These are phyloP conservation scores for Eutrema salsugineum DNA, from an alignment of 441 rosid genomes.

Conservation along the genomic window DNA sequence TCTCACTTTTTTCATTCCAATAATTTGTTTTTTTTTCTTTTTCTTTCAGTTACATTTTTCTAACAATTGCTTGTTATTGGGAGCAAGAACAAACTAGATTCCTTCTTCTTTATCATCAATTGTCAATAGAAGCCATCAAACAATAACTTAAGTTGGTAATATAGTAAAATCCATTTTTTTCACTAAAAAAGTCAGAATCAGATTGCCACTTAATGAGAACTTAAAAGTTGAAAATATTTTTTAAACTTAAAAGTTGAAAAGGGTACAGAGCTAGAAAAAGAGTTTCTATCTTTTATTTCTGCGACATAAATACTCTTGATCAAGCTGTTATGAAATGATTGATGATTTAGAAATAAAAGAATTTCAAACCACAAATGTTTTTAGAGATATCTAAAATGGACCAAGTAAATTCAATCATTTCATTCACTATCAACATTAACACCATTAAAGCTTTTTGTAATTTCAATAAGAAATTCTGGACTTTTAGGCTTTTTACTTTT, in stretches of 20 bases:
- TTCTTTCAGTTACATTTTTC: slow-evolving; percentile 3
- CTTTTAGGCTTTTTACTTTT: neutral
- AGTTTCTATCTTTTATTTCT: neutral
- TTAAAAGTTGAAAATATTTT: neutral
- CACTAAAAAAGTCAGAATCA: neutral
- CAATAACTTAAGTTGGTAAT: too few relatives aligned
- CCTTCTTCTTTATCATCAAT: slow-evolving; percentile 43
- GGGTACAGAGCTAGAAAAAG: neutral
- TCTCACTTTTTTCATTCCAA: slow-evolving; percentile 26
- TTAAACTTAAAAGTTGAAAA: neutral
- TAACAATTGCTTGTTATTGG: slow-evolving; percentile 29
- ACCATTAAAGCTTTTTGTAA: neutral
- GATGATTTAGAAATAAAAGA: slow-evolving; percentile 11
- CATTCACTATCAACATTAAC: slow-evolving; percentile 10
- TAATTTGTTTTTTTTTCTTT: neutral
- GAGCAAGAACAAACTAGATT: slow-evolving; percentile 45
- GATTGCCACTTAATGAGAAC: neutral
- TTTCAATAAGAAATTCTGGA: neutral
- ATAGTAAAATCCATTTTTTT: neutral
- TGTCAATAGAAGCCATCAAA: too few relatives aligned
- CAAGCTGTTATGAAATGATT: slow-evolving; percentile 35
- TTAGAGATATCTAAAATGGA: slow-evolving; percentile 15
- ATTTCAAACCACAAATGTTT: slow-evolving; percentile 21
- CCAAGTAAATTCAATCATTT: slow-evolving; percentile 29
- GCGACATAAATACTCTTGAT: slow-evolving; percentile 24